Evolutionary conservation across 805 yeast species (phyloP).

Genomic region (Suhomyces sp.): DNA sequence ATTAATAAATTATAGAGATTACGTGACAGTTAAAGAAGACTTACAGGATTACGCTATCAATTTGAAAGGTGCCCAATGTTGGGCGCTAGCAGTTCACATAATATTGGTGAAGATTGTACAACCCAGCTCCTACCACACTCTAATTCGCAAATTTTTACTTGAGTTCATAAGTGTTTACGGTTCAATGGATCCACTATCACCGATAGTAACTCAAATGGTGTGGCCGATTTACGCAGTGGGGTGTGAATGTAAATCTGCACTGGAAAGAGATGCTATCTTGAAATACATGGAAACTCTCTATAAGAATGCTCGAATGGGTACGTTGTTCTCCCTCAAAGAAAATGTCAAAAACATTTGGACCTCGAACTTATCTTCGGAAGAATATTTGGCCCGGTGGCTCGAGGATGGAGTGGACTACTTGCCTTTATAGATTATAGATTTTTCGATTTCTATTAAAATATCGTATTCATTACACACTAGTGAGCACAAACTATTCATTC

Average conservation of each 20-base stretch:
- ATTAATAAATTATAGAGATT: constrained; percentile 47
- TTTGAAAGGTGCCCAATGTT: constrained; percentile 54
- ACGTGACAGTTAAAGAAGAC: constrained; percentile 25
- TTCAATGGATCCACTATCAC: constrained; percentile 44
- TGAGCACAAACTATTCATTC: constrained; percentile 10
- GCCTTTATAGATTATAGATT: constrained; percentile 24
- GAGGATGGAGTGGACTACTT: constrained; percentile 51
- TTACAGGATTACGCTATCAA: constrained; percentile 36
- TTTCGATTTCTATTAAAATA: constrained; percentile 1
- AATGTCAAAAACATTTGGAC: constrained; percentile 48
- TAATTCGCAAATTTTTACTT: constrained; percentile 30
- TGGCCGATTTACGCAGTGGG: constrained; percentile 58
- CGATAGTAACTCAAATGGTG: constrained; percentile 58
- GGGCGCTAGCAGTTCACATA: constrained; percentile 44
- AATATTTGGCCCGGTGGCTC: constrained; percentile 47
- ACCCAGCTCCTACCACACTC: constrained; percentile 22
- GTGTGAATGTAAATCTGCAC: constrained; percentile 36
- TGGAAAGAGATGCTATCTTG: constrained; percentile 28
- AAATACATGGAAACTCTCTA: constrained; percentile 42
- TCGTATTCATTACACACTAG: constrained; percentile 9
- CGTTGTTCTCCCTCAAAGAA: constrained; percentile 41
- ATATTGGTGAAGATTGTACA: constrained; percentile 26
- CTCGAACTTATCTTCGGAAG: constrained; percentile 41
- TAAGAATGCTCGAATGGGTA: constrained; percentile 53
- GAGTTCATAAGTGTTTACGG: constrained; percentile 51